Evolutionary conservation across 768 basidiomycete genomes (phyloP).

Genomic region (Mycena olivaceomarginata): DNA sequence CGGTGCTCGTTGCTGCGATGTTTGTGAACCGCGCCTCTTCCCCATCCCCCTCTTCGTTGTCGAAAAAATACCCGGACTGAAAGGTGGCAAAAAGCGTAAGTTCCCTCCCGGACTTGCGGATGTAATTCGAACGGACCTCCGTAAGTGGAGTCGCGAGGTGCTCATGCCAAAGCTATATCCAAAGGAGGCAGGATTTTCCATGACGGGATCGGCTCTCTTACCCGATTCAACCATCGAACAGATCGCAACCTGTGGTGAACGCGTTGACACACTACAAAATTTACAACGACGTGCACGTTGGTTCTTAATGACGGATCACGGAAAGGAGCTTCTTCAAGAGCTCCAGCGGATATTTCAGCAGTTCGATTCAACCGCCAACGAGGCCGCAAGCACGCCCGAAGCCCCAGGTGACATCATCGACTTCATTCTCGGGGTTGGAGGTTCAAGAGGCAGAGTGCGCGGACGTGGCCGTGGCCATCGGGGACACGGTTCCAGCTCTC

Average conservation of each 20-base stretch:
- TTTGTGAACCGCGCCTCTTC: conserved; percentile 33
- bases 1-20: conserved; percentile 39
- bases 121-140: conserved; percentile 7
- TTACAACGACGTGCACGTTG: conserved; percentile 28
- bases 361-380: not conserved
- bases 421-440: not conserved
- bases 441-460: not conserved
- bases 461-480: not conserved
- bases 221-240: conserved; percentile 34
- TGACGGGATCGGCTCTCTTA: conserved; percentile 18
- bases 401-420: not conserved
- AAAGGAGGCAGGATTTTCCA: conserved; percentile 23
- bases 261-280: conserved; percentile 9
- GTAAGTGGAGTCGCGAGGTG: conserved; percentile 29
- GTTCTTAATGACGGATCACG: conserved; percentile 8
- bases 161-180: conserved; percentile 34
- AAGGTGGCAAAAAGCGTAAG: conserved; percentile 34
- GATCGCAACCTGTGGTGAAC: conserved; percentile 30
- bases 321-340: not conserved
- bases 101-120: not conserved
- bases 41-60: conserved; percentile 21
- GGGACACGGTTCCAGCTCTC: too few species aligned
- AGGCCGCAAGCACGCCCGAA: not conserved
- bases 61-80: conserved; percentile 24
- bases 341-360: conserved; percentile 9